These are phyloP conservation scores for Nitzschia sp. DNA, from an alignment of 108 stramenopile species.

Conservation along the genomic window DNA sequence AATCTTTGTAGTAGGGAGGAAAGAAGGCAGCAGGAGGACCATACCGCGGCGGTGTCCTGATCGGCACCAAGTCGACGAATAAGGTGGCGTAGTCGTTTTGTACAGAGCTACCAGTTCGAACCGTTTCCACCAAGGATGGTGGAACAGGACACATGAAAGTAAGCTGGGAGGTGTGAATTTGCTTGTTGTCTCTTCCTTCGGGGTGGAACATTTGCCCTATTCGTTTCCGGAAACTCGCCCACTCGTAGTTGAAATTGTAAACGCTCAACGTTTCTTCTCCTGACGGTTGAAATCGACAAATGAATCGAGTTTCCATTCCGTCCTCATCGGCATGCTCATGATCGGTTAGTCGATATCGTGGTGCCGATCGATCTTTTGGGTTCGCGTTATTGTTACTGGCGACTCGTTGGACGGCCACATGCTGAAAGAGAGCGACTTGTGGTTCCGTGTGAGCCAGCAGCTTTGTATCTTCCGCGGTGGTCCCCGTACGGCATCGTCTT, in stretches of 20 bases:
- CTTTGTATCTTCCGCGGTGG: conserved; percentile 21
- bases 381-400: background rate
- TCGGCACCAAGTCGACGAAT: conserved; percentile 84
- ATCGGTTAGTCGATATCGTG: conserved; percentile 68
- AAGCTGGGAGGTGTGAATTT: conserved; percentile 74
- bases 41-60: conserved; percentile 83
- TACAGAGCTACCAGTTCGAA: conserved; percentile 55
- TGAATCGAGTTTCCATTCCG: conserved; percentile 80
- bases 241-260: conserved; percentile 81
- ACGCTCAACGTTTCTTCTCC: conserved; percentile 53
- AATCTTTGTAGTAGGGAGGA: conserved; percentile 46
- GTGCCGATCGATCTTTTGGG: conserved; percentile 4
- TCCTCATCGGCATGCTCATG: conserved; percentile 85
- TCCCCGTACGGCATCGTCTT: conserved; percentile 68
- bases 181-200: conserved; percentile 71
- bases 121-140: conserved; percentile 39
- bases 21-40: conserved; percentile 66
- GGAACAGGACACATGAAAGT: conserved; percentile 87
- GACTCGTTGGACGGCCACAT: conserved; percentile 50
- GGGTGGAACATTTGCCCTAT: conserved; percentile 50
- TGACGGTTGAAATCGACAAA: conserved; percentile 83
- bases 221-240: conserved; percentile 63
- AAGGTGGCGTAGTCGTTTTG: conserved; percentile 70
- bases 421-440: conserved; percentile 80
- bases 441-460: conserved; percentile 57